A percentile compares a stretch with the other conserved stretches of the same genome.
Conservation (phyloP, 495 filamentous ascomycete species). For the Tuber brumale region DNA sequence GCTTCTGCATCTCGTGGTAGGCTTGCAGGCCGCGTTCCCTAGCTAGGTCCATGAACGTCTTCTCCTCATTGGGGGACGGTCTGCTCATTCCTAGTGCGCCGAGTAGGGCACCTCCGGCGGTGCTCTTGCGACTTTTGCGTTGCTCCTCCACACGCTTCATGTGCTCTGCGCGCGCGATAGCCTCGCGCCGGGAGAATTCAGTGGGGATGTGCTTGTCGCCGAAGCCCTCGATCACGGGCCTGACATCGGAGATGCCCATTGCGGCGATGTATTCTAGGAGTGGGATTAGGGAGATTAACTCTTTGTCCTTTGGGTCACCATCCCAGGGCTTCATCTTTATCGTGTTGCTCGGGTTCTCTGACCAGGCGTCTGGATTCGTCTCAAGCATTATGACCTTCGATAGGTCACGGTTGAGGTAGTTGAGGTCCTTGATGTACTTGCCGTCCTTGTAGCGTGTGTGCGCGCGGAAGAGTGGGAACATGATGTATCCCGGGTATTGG, state of each 20-base stretch:
- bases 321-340: constrained; percentile 86
- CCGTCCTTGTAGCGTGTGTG: constrained; percentile 92
- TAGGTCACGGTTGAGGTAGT: constrained; percentile 89
- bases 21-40: constrained; percentile 83
- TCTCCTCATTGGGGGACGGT: constrained; percentile 59
- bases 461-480: constrained; percentile 91
- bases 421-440: constrained; percentile 94
- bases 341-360: constrained; percentile 85
- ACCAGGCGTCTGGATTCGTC: constrained; percentile 70
- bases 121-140: constrained; percentile 51
- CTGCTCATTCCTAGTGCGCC: constrained; percentile 60
- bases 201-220: constrained; percentile 75
- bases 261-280: constrained; percentile 94
- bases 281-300: constrained; percentile 79
- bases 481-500: constrained; percentile 81
- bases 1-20: constrained; percentile 78
- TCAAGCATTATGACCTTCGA: constrained; percentile 92
- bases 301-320: constrained; percentile 71
- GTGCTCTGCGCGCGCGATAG: constrained; percentile 70
- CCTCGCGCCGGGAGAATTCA: constrained; percentile 86
- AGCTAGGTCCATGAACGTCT: constrained; percentile 90
- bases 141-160: constrained; percentile 67
- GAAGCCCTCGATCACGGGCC: constrained; percentile 78
- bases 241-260: constrained; percentile 82
- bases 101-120: constrained; percentile 57